Percentiles rank a stretch among this genome's conserved stretches.
Conservation (phyloP, 208 protist species). For the Trypanosoma congolense region DNA sequence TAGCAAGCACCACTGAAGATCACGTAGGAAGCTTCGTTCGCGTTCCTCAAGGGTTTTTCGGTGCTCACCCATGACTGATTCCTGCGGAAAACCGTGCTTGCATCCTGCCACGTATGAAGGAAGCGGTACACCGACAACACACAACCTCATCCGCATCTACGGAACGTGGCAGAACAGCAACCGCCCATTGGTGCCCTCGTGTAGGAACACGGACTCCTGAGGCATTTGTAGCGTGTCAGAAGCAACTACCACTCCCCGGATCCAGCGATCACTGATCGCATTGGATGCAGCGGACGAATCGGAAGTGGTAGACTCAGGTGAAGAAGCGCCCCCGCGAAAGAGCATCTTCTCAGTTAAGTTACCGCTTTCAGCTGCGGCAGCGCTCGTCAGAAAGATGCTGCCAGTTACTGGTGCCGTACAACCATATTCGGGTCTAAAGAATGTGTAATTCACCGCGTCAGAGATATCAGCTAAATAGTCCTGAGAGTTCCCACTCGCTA, state of each 20-base stretch:
- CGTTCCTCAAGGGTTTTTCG: constrained; percentile 7
- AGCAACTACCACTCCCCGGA: constrained; percentile 23
- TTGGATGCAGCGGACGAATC: background rate
- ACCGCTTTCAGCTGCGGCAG: constrained; percentile 12
- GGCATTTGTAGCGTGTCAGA: constrained; percentile 12
- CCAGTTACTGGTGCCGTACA: constrained; percentile 5
- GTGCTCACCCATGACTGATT: background rate
- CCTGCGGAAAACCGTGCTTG: background rate
- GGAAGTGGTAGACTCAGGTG: background rate
- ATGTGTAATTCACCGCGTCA: background rate
- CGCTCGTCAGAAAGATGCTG: constrained; percentile 21
- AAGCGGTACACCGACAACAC: constrained; percentile 20
- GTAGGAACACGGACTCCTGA: constrained; percentile 8
- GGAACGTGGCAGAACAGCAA: background rate
- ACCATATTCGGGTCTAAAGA: background rate
- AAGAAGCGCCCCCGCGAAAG: background rate
- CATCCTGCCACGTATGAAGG: constrained; percentile 5
- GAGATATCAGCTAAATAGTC: background rate
- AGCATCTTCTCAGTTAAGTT: constrained; percentile 26
- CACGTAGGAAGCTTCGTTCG: constrained; percentile 9
- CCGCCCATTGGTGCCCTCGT: constrained; percentile 10
- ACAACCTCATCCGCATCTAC: constrained; percentile 3
- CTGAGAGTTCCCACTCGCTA: background rate
- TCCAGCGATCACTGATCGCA: constrained; percentile 11
- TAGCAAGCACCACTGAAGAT: constrained; percentile 13